Evolutionary conservation across 768 basidiomycete species (phyloP).

Genomic region (Russula griseocarnosa): DNA sequence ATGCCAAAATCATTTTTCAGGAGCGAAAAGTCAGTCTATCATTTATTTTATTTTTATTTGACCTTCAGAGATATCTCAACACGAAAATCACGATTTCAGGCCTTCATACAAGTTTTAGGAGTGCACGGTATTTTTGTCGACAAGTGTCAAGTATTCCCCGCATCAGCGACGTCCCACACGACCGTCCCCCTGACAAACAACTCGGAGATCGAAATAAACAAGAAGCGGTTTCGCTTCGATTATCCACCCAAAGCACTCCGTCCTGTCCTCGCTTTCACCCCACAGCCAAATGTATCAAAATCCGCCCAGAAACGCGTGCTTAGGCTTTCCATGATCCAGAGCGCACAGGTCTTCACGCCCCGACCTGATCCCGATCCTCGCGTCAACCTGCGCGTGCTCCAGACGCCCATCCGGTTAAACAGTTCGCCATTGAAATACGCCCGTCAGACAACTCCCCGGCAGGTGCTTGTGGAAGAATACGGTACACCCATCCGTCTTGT

Average conservation of each 20-base stretch:
- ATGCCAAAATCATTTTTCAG: constrained; percentile 64
- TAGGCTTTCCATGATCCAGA: constrained; percentile 71
- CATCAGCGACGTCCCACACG: constrained; percentile 34
- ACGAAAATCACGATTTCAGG: constrained; percentile 38
- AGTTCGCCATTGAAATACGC: constrained; percentile 30
- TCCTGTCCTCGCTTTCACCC: constrained; percentile 43
- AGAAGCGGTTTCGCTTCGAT: constrained; percentile 65
- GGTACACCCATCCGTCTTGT: constrained; percentile 53
- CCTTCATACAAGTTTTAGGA: constrained; percentile 64
- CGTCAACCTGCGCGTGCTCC: constrained; percentile 61
- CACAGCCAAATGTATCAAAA: constrained; percentile 12
- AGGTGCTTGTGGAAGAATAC: constrained; percentile 40
- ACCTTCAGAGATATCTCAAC: background rate
- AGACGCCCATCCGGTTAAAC: constrained; percentile 45
- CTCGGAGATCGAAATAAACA: constrained; percentile 63
- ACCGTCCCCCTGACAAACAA: constrained; percentile 64
- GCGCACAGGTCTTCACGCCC: constrained; percentile 70
- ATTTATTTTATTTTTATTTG: background rate
- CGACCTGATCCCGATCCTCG: constrained; percentile 54
- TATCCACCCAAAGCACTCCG: constrained; percentile 75
- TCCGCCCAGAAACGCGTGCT: constrained; percentile 42
- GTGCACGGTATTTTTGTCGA: constrained; percentile 55
- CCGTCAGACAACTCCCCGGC: constrained; percentile 9
- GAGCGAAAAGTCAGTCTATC: constrained; percentile 52
- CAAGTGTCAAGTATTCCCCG: constrained; percentile 57